Base-by-base conservation (phyloP, 805 yeast species). In the Debaryomyces hansenii region DNA sequence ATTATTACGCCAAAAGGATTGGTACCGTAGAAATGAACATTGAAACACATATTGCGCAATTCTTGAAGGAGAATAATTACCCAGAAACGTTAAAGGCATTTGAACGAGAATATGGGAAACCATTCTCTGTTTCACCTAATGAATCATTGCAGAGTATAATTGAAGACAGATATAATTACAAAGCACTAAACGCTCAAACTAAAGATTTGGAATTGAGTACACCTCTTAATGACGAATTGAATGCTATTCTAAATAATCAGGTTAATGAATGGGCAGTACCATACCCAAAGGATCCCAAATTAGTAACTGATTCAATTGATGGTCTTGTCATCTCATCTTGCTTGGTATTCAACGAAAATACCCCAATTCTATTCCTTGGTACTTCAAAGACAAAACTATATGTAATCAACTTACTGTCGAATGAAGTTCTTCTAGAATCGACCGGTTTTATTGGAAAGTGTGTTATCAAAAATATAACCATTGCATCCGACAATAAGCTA, bases 11-110 rank as follows among this genome's bases (percentile, higher is more conserved):
- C 27, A 6, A 24, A 24, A 24, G 10, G 10, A 24, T 24, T 24
- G 27, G 4, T 24, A 24, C 27, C 10, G 27, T 24, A 24, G 27
- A 24, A 24, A 58, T 55, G 63, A 49, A 61, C 11, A 57, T 59
- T 20, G 66, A 63, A 39, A 48, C 54, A 34, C 60, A 84, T 28
- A 69, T 86, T 10, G 90, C 87, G 0, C 80, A 82, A 27, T 85
- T 78, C 52, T 69, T 86, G n/a, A 60, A 70, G 24, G 64, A 72
- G n/a, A 71, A 80, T 24, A 78, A 80, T 0, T 74, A 72, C 40
- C 49, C 45, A 1, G 66, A 65, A 0, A 79, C 91, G 0, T 61
- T 84, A 11, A 57, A 62, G n/a, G 55, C 67, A 2, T 78, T 84
- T 40, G 77, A 82, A 51, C 49, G 54, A 12, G 84, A 80, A 46